Conservation (phyloP, 495 filamentous ascomycete genomes). For the Neurospora sp. region DNA sequence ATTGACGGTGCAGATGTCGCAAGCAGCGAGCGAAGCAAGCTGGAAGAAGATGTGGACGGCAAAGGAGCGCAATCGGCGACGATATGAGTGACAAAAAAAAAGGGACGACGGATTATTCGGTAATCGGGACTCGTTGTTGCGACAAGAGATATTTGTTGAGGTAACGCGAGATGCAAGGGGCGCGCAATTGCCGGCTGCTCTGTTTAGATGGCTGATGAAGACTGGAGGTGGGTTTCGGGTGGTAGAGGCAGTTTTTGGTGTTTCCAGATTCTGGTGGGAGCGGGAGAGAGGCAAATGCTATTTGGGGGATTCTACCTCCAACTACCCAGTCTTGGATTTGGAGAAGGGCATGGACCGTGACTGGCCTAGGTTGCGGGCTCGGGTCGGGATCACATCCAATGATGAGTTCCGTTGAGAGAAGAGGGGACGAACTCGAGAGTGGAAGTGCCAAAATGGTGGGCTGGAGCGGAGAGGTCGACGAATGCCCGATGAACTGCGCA, state of each 20-base stretch:
- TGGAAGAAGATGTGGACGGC: conserved; percentile 1
- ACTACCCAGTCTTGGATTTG: not conserved
- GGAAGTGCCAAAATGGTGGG: conserved; percentile 19
- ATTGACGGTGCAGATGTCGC: conserved; percentile 14
- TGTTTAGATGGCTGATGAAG: not conserved
- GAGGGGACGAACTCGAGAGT: not conserved
- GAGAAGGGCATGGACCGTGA: not conserved
- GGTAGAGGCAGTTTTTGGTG: not conserved
- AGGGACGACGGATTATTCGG: not conserved
- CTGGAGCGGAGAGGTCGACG: not conserved
- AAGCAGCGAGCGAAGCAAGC: not conserved
- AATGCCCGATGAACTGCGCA: not conserved
- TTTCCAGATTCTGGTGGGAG: not conserved
- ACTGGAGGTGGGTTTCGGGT: not conserved
- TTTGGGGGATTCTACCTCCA: not conserved
- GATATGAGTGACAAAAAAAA: not conserved
- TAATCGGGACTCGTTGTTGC: not conserved
- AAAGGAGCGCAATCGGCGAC: not conserved
- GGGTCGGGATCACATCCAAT: not conserved
- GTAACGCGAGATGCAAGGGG: not conserved
- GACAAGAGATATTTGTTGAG: not conserved
- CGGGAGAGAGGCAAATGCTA: not conserved
- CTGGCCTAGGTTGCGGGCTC: not conserved
- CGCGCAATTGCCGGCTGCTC: not conserved
- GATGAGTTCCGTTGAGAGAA: not conserved